Conservation (phyloP, 2,329 filamentous ascomycete species). For the Mycosphaerella sp. region DNA sequence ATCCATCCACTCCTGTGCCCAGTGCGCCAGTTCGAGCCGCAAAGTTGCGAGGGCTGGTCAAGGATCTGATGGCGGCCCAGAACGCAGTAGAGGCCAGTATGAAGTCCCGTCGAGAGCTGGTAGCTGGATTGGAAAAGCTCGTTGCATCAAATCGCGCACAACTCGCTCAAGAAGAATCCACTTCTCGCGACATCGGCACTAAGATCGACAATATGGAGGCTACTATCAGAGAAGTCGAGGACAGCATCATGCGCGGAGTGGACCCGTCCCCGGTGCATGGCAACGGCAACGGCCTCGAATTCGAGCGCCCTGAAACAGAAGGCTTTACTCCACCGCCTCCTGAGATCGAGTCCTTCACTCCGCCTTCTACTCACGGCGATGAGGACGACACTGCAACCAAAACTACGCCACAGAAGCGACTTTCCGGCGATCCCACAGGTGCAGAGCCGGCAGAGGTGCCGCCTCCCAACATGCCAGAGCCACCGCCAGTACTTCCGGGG, state of each 20-base stretch:
- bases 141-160: constrained; percentile 65
- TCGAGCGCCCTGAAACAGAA: constrained; percentile 36
- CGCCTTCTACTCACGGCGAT: constrained; percentile 43
- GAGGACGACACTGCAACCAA: constrained; percentile 11
- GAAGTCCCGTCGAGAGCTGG: constrained; percentile 70
- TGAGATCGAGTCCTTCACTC: constrained; percentile 78
- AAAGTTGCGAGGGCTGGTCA: constrained; percentile 80
- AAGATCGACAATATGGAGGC: constrained; percentile 67
- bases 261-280: constrained; percentile 46
- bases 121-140: constrained; percentile 75
- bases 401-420: constrained; percentile 9
- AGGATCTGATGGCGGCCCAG: constrained; percentile 80
- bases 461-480: constrained; percentile 26
- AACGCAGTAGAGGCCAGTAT: constrained; percentile 83
- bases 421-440: constrained; percentile 37
- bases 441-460: constrained; percentile 31
- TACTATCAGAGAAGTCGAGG: constrained; percentile 83
- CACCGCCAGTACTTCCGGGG: constrained; percentile 22
- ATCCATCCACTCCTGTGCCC: constrained; percentile 60
- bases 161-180: constrained; percentile 61
- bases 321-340: constrained; percentile 61
- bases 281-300: constrained; percentile 15
- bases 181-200: constrained; percentile 57
- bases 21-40: constrained; percentile 88
- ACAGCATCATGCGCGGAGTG: constrained; percentile 80